Conservation (phyloP, 1,284 basidiomycete genomes). For the Takashimella tepidaria region DNA sequence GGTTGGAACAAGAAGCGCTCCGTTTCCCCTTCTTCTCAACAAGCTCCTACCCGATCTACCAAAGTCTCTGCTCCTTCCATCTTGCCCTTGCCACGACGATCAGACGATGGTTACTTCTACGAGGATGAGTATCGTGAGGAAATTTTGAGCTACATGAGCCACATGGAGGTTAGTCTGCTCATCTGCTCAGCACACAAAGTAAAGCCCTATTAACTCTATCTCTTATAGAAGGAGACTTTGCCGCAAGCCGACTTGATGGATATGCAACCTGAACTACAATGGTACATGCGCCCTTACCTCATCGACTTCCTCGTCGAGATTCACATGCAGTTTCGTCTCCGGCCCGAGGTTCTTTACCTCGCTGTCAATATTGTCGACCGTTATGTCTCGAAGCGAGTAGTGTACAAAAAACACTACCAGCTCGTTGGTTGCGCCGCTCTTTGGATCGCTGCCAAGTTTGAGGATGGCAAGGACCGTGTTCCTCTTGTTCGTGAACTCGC, state of each 20-base stretch:
- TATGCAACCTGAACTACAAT: slow-evolving; percentile 93
- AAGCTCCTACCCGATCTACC: slow-evolving; percentile 13
- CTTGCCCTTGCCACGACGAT: slow-evolving; percentile 8
- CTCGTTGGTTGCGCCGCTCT: slow-evolving; percentile 96
- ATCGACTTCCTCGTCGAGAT: slow-evolving; percentile 99
- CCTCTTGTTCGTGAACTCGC: slow-evolving; percentile 90
- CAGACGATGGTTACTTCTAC: slow-evolving; percentile 49
- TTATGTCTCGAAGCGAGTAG: slow-evolving; percentile 96
- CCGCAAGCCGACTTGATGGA: slow-evolving; percentile 92
- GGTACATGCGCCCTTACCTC: slow-evolving; percentile 98
- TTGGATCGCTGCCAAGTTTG: slow-evolving; percentile 99
- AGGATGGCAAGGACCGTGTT: slow-evolving; percentile 97
- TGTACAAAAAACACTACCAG: slow-evolving; percentile 99
- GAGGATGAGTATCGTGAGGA: slow-evolving; percentile 96
- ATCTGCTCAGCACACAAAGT: neutral
- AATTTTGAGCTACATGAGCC: slow-evolving; percentile 86
- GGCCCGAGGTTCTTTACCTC: slow-evolving; percentile 96
- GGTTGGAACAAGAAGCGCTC: slow-evolving; percentile 41
- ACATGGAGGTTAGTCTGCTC: slow-evolving; percentile 80
- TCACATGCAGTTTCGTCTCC: slow-evolving; percentile 92
- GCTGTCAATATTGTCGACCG: slow-evolving; percentile 98
- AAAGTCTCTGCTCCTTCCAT: slow-evolving; percentile 9
- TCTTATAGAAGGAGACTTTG: slow-evolving; percentile 68
- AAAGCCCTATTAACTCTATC: neutral
- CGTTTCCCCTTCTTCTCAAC: slow-evolving; percentile 26